Percentiles rank a stretch among this genome's conserved stretches.
Conservation (phyloP, 331 rosid genomes). For the Erythrophleum ivorense region DNA sequence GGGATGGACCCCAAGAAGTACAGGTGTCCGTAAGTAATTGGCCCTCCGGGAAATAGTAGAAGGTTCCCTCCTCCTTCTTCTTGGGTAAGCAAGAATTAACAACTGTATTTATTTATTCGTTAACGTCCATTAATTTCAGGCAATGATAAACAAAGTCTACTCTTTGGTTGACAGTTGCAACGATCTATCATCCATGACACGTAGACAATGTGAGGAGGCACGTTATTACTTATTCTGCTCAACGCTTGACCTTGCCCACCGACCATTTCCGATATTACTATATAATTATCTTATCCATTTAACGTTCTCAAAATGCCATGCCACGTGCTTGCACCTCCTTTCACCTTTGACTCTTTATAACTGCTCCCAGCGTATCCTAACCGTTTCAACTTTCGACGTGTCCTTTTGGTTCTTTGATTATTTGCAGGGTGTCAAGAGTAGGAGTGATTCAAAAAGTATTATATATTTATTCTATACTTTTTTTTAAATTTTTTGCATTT, state of each 20-base stretch:
- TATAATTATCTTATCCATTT: constrained; percentile 31
- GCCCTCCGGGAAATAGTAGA: background rate
- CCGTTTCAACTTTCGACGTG: constrained; percentile 3
- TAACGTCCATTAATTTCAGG: background rate
- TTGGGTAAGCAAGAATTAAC: constrained; percentile 11
- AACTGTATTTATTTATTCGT: background rate
- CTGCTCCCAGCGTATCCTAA: constrained; percentile 35
- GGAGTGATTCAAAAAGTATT: too few species aligned
- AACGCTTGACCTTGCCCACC: constrained; percentile 31
- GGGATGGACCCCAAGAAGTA: background rate
- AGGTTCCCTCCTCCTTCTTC: background rate
- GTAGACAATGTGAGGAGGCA: background rate
- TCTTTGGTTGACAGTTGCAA: background rate
- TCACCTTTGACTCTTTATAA: constrained; percentile 21
- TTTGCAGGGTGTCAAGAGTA: too few species aligned
- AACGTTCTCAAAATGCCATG: background rate
- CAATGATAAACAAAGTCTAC: background rate
- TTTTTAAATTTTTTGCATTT: too few species aligned
- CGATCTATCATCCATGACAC: background rate
- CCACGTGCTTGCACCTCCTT: constrained; percentile 26
- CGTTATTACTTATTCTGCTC: constrained; percentile 1
- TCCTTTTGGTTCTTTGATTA: too few species aligned
- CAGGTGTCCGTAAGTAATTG: background rate
- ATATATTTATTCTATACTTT: too few species aligned
- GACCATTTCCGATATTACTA: constrained; percentile 20